Evolutionary conservation across 768 basidiomycete genomes (phyloP).

Genomic region (Trametes cinnabarina): DNA sequence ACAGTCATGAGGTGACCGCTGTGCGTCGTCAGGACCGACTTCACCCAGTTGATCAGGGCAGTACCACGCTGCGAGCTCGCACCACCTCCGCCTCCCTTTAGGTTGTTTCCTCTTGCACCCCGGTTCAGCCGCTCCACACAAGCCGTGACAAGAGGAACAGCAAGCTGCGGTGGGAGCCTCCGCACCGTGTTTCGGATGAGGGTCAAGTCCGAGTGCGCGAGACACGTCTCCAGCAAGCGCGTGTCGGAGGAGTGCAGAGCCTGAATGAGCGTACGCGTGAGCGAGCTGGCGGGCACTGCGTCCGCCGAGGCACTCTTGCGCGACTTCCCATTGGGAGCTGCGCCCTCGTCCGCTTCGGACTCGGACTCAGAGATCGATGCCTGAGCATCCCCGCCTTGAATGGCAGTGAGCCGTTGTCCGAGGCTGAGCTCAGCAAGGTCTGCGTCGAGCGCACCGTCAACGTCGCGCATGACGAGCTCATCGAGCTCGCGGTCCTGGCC

Average conservation of each 20-base stretch:
- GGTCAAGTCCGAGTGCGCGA: conserved; percentile 75
- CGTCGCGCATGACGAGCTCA: conserved; percentile 45
- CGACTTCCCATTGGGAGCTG: conserved; percentile 12
- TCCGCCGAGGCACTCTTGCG: conserved; percentile 35
- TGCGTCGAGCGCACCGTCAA: conserved; percentile 73
- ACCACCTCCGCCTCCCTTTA: conserved; percentile 76
- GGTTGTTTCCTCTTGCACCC: conserved; percentile 64
- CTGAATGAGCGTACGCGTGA: conserved; percentile 93
- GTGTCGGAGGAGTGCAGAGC: conserved; percentile 94
- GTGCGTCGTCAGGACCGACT: conserved; percentile 79
- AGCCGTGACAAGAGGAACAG: conserved; percentile 80
- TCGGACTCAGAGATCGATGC: conserved; percentile 39
- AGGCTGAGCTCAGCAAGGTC: conserved; percentile 89
- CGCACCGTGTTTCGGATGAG: conserved; percentile 87
- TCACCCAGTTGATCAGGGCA: conserved; percentile 72
- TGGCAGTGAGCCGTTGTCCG: conserved; percentile 82
- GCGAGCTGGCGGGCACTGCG: conserved; percentile 73
- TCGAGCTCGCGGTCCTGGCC: conserved; percentile 56
- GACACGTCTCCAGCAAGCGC: conserved; percentile 80
- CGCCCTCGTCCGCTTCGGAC: conserved; percentile 46
- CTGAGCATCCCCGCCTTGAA: conserved; percentile 49
- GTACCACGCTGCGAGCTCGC: conserved; percentile 76
- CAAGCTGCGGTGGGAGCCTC: conserved; percentile 81
- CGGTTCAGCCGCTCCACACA: conserved; percentile 87
- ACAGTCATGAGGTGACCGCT: conserved; percentile 94